Evolutionary conservation across 2,329 filamentous ascomycete species (phyloP).

Genomic region (Cercospora sp.): DNA sequence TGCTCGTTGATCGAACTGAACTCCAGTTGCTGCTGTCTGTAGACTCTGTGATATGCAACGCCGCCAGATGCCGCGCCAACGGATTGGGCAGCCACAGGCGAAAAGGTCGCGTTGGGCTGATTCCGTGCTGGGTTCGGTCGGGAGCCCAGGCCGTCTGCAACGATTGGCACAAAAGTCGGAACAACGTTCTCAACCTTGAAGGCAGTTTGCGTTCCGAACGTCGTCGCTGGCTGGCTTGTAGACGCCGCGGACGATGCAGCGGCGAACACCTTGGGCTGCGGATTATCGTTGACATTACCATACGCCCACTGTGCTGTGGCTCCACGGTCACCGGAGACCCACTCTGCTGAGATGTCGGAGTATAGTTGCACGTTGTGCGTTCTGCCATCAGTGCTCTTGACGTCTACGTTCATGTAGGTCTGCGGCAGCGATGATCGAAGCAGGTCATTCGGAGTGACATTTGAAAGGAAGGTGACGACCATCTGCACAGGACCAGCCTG

Average conservation of each 20-base stretch:
- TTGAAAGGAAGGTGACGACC: slow-evolving; percentile 17
- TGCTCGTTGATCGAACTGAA: slow-evolving; percentile 52
- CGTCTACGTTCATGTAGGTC: slow-evolving; percentile 66
- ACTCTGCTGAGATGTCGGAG: slow-evolving; percentile 71
- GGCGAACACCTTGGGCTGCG: slow-evolving; percentile 8
- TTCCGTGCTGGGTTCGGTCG: slow-evolving; percentile 8
- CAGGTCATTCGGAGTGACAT: slow-evolving; percentile 14
- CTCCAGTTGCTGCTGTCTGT: slow-evolving; percentile 34
- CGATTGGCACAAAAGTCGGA: slow-evolving; percentile 18
- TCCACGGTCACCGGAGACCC: slow-evolving; percentile 62
- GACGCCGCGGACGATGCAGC: slow-evolving; percentile 8
- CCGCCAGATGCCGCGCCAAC: slow-evolving; percentile 15
- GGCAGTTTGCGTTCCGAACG: slow-evolving; percentile 26
- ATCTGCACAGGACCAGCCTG: slow-evolving; percentile 38
- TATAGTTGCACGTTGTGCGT: slow-evolving; percentile 69
- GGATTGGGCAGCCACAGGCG: slow-evolving; percentile 13
- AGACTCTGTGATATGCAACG: slow-evolving; percentile 35
- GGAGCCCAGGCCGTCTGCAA: slow-evolving; percentile 11
- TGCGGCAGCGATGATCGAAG: slow-evolving; percentile 63
- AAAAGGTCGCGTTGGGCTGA: slow-evolving; percentile 10
- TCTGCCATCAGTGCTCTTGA: slow-evolving; percentile 61
- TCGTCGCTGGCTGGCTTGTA: slow-evolving; percentile 10
- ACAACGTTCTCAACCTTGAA: slow-evolving; percentile 15
- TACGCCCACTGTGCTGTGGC: slow-evolving; percentile 63
- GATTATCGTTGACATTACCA: slow-evolving; percentile 27